phyloP scores from a whole-genome alignment of 768 basidiomycete genomes.

The Hypsizygus marmoreus region DNA sequence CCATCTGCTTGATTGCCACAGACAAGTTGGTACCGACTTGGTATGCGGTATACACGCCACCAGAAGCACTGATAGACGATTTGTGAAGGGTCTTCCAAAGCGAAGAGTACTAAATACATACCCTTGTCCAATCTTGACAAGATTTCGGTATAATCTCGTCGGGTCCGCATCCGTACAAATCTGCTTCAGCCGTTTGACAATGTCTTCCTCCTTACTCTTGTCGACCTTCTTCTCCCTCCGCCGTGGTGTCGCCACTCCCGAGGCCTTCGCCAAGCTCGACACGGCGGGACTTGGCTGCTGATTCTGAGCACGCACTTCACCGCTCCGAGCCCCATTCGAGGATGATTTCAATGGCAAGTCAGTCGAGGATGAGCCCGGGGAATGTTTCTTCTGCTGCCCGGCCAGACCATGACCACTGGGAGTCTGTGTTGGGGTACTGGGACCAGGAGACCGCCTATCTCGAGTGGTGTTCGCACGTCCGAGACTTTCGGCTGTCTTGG shows the following conservation, averaged over 20 bases:
- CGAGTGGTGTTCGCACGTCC: slow-evolving; percentile 71
- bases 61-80: slow-evolving; percentile 71
- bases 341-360: slow-evolving; percentile 55
- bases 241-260: slow-evolving; percentile 80
- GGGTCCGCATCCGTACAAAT: slow-evolving; percentile 99
- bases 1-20: slow-evolving; percentile 99
- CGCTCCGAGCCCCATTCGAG: slow-evolving; percentile 3
- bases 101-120: slow-evolving; percentile 38
- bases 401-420: slow-evolving; percentile 22
- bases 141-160: slow-evolving; percentile 85
- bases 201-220: slow-evolving; percentile 82
- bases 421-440: slow-evolving; percentile 29
- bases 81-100: slow-evolving; percentile 6
- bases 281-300: slow-evolving; percentile 66
- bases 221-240: slow-evolving; percentile 87
- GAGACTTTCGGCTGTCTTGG: slow-evolving; percentile 49
- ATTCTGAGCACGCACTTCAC: slow-evolving; percentile 41
- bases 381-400: slow-evolving; percentile 44
- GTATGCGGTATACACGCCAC: slow-evolving; percentile 97
- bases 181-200: slow-evolving; percentile 85
- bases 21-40: slow-evolving; percentile 93
- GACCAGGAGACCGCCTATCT: slow-evolving; percentile 54
- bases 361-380: slow-evolving; percentile 59
- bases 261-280: slow-evolving; percentile 63
- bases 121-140: slow-evolving; percentile 99